Conservation (phyloP, 2,329 filamentous ascomycete species). For the Capronia americana region DNA sequence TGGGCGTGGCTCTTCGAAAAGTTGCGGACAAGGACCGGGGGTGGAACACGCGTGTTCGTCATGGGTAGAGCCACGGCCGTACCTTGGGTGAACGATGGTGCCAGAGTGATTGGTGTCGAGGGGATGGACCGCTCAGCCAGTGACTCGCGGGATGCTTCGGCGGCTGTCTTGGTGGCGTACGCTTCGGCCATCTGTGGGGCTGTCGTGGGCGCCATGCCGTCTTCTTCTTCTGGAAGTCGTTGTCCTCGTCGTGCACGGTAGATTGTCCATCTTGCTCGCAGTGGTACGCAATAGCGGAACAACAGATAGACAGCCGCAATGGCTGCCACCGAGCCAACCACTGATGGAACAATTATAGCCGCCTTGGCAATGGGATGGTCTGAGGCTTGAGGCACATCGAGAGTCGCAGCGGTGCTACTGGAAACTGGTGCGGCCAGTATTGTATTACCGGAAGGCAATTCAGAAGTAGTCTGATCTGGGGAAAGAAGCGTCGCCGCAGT, state of each 20-base stretch:
- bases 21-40: constrained; percentile 12
- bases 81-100: not conserved
- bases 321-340: constrained; percentile 21
- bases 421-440: not conserved
- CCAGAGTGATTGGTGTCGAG: not conserved
- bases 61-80: constrained; percentile 5
- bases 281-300: constrained; percentile 22
- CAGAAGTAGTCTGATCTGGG: not conserved
- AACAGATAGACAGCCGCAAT: constrained; percentile 17
- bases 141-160: not conserved
- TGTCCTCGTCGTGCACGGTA: constrained; percentile 9
- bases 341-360: constrained; percentile 17
- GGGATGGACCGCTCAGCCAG: not conserved
- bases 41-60: constrained; percentile 5
- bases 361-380: constrained; percentile 3
- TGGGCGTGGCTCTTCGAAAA: not conserved
- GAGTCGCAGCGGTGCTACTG: not conserved
- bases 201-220: not conserved
- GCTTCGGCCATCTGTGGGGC: constrained; percentile 8
- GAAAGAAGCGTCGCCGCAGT: not conserved
- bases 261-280: constrained; percentile 7
- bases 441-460: not conserved
- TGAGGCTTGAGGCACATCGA: not conserved
- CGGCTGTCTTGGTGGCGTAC: constrained; percentile 8
- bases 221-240: constrained; percentile 20